phyloP scores from a whole-genome alignment of 177 flowering plant genomes.

The Vitis hybrid region DNA sequence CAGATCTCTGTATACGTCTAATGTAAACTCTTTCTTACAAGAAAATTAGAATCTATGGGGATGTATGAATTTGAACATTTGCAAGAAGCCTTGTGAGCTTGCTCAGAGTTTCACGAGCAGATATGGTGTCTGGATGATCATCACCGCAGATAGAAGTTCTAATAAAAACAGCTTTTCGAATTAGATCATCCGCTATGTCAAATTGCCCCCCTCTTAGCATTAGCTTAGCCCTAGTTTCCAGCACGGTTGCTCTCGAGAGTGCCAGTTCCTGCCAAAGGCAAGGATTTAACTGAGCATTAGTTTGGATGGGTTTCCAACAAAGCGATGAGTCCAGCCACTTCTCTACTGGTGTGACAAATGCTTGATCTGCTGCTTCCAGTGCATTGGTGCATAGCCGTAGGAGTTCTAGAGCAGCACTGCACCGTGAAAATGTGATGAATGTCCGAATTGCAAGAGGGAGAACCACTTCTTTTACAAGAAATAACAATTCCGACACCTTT shows the following conservation, averaged over 20 bases:
- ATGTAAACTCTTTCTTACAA: constrained; percentile 29
- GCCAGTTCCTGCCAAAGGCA: constrained; percentile 88
- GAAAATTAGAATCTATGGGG: constrained; percentile 40
- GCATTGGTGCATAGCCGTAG: constrained; percentile 75
- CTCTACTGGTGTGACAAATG: constrained; percentile 73
- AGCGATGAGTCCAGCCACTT: constrained; percentile 78
- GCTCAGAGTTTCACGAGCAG: constrained; percentile 72
- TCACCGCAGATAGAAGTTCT: constrained; percentile 87
- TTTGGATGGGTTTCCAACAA: constrained; percentile 76
- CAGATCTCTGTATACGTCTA: constrained; percentile 35
- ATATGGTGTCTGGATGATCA: constrained; percentile 69
- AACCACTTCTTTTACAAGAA: constrained; percentile 60
- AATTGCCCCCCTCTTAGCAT: constrained; percentile 87
- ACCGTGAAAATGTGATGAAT: constrained; percentile 72
- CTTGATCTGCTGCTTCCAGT: constrained; percentile 79
- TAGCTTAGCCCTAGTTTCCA: constrained; percentile 85
- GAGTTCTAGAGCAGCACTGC: constrained; percentile 77
- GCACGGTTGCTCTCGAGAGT: constrained; percentile 66
- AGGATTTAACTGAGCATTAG: constrained; percentile 80
- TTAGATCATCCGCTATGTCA: constrained; percentile 80
- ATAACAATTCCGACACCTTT: constrained; percentile 58
- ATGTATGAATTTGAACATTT: constrained; percentile 53
- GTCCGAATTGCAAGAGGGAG: constrained; percentile 77
- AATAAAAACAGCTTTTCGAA: constrained; percentile 73
- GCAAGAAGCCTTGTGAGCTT: constrained; percentile 73